Percentiles rank a stretch among this genome's conserved stretches.
Conservation (phyloP, 179 eudicot genomes). For the Amaranthus tricolor region DNA sequence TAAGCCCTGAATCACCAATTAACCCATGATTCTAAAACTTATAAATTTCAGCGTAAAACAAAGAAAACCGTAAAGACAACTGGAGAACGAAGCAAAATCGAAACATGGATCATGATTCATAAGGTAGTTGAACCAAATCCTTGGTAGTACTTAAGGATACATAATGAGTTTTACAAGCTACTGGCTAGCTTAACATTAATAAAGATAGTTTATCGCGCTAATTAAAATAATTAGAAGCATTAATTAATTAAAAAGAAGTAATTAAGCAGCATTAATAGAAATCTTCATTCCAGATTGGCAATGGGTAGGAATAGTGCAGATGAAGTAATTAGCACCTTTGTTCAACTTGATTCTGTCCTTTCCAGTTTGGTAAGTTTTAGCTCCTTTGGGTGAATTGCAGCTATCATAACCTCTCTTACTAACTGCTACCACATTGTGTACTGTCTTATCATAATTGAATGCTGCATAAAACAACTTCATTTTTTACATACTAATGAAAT, state of each 20-base stretch:
- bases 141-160: too few relatives aligned
- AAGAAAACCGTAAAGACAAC: too few relatives aligned
- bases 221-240: too few relatives aligned
- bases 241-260: background rate
- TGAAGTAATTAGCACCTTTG: constrained; percentile 38
- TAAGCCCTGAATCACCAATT: too few relatives aligned
- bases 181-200: too few relatives aligned
- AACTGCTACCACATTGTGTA: constrained; percentile 38
- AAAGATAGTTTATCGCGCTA: too few relatives aligned
- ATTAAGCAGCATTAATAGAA: constrained; percentile 27
- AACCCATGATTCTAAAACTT: too few relatives aligned
- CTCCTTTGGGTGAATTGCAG: constrained; percentile 24
- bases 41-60: too few relatives aligned
- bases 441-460: constrained; percentile 29
- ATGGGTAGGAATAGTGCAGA: constrained; percentile 33
- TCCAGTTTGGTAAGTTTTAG: constrained; percentile 29
- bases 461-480: constrained; percentile 20
- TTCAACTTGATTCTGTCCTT: constrained; percentile 26
- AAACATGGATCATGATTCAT: too few relatives aligned
- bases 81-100: too few relatives aligned
- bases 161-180: too few relatives aligned
- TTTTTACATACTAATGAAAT: background rate
- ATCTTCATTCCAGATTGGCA: constrained; percentile 45
- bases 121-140: too few relatives aligned
- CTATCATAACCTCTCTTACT: constrained; percentile 26